These are phyloP conservation scores for Aureobasidium pullulans DNA, from an alignment of 2,329 filamentous ascomycete genomes.

Conservation along the genomic window DNA sequence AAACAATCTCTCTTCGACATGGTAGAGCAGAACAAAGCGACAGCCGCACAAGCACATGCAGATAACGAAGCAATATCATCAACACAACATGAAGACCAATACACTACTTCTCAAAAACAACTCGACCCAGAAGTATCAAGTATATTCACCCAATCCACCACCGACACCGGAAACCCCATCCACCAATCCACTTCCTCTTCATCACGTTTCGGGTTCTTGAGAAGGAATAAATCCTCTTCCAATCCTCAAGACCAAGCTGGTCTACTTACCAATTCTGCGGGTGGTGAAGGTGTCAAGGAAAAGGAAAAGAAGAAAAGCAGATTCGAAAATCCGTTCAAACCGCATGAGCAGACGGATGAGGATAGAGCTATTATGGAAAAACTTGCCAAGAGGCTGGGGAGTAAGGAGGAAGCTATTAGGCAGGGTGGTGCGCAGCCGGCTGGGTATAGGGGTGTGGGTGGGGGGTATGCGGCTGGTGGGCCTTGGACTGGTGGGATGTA, in stretches of 20 bases:
- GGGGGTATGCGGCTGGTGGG: background rate
- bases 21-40: background rate
- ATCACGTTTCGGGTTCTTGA: background rate
- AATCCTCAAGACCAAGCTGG: background rate
- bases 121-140: background rate
- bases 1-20: background rate
- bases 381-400: background rate
- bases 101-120: background rate
- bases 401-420: background rate
- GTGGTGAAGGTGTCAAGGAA: no score
- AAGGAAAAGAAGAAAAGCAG: background rate
- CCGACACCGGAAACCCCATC: background rate
- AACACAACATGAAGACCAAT: background rate
- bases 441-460: background rate
- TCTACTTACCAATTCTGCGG: background rate
- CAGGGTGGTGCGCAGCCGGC: background rate
- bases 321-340: slow-evolving; percentile 1
- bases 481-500: background rate
- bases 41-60: background rate
- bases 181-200: background rate
- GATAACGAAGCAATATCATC: background rate
- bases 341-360: background rate
- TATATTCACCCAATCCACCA: background rate
- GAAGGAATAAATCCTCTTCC: background rate
- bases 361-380: background rate